Base-by-base conservation (phyloP, 495 filamentous ascomycete genomes). In the Trichoderma gamsii region DNA sequence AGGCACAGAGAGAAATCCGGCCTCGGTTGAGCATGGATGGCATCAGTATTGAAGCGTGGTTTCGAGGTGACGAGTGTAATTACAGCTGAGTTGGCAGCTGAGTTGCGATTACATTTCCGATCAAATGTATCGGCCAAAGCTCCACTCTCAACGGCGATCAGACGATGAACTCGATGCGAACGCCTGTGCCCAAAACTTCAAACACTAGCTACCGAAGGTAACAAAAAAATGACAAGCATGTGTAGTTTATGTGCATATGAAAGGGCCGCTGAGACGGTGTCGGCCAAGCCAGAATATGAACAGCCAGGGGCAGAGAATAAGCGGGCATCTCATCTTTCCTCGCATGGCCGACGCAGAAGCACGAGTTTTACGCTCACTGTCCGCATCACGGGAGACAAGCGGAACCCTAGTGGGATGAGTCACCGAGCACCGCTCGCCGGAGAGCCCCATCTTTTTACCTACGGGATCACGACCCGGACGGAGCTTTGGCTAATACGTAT, bases 271-370 rank as follows among this genome's bases (percentile, higher is more conserved):
- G 56, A 32, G 23, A 29, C 27, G 32, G 56, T 15, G 27, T 25
- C 13, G 27, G 56, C 27, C 25, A 61, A 32, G 27, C 23, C 27
- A 61, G 27, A 32, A 61, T 32, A 61, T 32, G 23, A 15, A 32
- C 56, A 13, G 56, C 56, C 56, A 61, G 56, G 56, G 56, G 56
- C 56, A 61, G 56, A 61, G 56, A 32, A 25, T 32, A 61, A 61
- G 56, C 56, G 13, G 56, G 56, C 21, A 12, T 27, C 3, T 29
- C 35, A 9, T 38, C 35, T 32, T 61, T 61, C 23, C 56, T 61
- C 56, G 27, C 56, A 61, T 27, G 56, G 56, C 56, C 56, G 56
- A 61, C 56, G 56, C 56, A 61, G 56, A 61, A 61, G 56, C 56
- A 61, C 56, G 56, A 61, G 13, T 61, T 32, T 32, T 25, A 61